Conservation (phyloP, 768 basidiomycete species). For the Sutorius australiensis region DNA sequence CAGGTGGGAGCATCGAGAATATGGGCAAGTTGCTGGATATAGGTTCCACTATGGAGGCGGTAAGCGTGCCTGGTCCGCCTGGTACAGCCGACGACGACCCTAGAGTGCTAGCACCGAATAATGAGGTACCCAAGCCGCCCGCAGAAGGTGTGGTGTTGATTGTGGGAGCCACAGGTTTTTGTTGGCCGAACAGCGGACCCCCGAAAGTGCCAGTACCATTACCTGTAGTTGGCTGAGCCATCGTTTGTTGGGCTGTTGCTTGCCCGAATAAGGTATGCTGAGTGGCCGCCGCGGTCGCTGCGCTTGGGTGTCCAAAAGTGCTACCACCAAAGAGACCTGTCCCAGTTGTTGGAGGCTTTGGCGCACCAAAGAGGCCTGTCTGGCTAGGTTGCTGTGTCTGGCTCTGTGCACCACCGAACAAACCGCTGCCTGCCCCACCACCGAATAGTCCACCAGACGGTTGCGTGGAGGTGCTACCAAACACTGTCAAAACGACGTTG, state of each 20-base stretch:
- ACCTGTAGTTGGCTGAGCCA: conserved; percentile 36
- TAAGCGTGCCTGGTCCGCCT: conserved; percentile 58
- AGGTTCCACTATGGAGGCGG: conserved; percentile 86
- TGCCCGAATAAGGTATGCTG: conserved; percentile 49
- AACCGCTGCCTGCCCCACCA: conserved; percentile 30
- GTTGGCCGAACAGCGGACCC: conserved; percentile 45
- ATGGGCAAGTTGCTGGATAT: conserved; percentile 69
- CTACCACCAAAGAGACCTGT: conserved; percentile 49
- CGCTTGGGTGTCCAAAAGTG: conserved; percentile 42
- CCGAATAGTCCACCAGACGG: conserved; percentile 37
- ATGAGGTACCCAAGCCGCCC: conserved; percentile 33
- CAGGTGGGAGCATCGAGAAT: conserved; percentile 70
- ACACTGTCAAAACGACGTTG: conserved; percentile 29
- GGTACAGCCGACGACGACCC: conserved; percentile 40
- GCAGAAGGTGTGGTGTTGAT: conserved; percentile 44
- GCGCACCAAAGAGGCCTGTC: conserved; percentile 26
- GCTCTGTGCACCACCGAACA: conserved; percentile 34
- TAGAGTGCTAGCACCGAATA: conserved; percentile 39
- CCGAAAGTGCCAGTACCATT: conserved; percentile 34
- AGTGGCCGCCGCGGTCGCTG: conserved; percentile 28
- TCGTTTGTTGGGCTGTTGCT: conserved; percentile 41
- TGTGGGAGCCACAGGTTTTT: conserved; percentile 47
- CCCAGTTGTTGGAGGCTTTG: conserved; percentile 32
- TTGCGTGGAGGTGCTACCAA: conserved; percentile 32
- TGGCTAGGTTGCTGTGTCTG: conserved; percentile 37